phyloP scores from a whole-genome alignment of 2,329 filamentous ascomycete genomes.

The Pseudocercospora cruenta region DNA sequence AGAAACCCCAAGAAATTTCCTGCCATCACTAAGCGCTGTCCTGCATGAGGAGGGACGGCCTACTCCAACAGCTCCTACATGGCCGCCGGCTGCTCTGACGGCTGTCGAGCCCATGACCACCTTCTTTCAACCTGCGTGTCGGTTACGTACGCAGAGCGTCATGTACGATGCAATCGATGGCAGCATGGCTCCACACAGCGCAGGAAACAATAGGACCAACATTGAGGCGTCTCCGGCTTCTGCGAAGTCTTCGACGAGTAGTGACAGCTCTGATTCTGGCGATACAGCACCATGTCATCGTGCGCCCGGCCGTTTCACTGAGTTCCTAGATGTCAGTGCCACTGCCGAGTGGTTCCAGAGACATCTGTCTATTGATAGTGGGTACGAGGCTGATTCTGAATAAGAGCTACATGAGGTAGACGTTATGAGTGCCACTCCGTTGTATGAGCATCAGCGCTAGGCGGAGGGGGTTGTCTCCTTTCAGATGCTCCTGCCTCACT shows the following conservation, averaged over 20 bases:
- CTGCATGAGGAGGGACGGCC: conserved; percentile 1
- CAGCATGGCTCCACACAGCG: not conserved
- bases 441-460: not conserved
- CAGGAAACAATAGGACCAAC: not conserved
- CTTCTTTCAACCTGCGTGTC: not conserved
- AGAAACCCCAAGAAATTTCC: conserved; percentile 1
- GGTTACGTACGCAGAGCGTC: not conserved
- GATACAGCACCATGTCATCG: not conserved
- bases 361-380: not conserved
- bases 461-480: not conserved
- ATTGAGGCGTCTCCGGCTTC: not conserved
- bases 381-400: conserved; percentile 8
- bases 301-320: not conserved
- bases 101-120: not conserved
- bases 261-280: not conserved
- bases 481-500: not conserved
- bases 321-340: not conserved
- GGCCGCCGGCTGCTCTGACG: not conserved
- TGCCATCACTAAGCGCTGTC: conserved; percentile 4
- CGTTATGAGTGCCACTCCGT: not conserved
- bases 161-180: not conserved
- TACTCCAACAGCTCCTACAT: not conserved
- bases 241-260: not conserved
- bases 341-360: not conserved
- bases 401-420: not conserved